phyloP scores from a whole-genome alignment of 2,329 filamentous ascomycete genomes.

The Lecanicillium sp. region DNA sequence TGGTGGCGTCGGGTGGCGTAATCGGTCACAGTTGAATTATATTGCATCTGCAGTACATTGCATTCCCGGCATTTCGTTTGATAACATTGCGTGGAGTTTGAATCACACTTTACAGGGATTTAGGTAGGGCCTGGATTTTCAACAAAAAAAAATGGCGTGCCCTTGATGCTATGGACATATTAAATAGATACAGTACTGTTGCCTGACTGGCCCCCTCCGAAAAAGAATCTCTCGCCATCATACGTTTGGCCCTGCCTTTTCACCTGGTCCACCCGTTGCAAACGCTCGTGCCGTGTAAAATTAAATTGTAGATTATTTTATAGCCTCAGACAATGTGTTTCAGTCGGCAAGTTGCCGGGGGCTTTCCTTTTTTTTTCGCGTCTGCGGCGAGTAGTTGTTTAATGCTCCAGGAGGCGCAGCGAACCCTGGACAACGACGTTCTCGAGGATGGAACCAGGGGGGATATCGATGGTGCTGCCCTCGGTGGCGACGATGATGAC shows the following conservation, averaged over 20 bases:
- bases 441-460: conserved; percentile 92
- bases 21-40: no score
- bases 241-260: neutral
- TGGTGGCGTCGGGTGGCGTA: no score
- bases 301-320: neutral
- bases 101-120: no score
- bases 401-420: conserved; percentile 67
- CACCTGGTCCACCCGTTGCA: neutral
- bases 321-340: conserved; percentile 1
- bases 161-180: conserved; percentile 11
- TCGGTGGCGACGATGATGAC: conserved; percentile 99
- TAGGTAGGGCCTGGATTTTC: no score
- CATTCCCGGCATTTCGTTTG: no score
- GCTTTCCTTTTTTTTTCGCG: neutral
- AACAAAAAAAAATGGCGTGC: conserved; percentile 2
- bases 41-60: no score
- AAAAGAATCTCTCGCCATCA: conserved; percentile 5
- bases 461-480: conserved; percentile 95
- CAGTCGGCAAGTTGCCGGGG: neutral
- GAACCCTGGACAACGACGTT: conserved; percentile 99
- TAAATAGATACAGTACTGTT: conserved; percentile 12
- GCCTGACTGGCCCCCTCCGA: neutral
- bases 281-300: neutral
- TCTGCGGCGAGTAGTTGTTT: conserved; percentile 23
- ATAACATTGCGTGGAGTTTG: no score